Conservation (phyloP, 805 yeast genomes). For the Suhomyces prunicola region DNA sequence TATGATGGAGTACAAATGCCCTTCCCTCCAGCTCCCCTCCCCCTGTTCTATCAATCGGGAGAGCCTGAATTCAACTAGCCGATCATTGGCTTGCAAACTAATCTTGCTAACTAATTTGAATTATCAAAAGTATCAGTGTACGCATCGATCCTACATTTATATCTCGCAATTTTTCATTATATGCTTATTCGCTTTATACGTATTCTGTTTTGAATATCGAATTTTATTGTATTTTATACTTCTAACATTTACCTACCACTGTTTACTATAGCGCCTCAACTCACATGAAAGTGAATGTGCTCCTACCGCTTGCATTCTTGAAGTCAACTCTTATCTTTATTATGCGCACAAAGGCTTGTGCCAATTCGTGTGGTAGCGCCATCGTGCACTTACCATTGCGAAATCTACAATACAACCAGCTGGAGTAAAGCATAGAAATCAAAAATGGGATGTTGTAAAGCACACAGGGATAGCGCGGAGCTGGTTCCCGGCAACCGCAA, state of each 20-base stretch:
- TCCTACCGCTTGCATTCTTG: too few species aligned
- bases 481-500: background rate
- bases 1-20: constrained; percentile 16
- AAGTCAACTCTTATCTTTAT: background rate
- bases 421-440: background rate
- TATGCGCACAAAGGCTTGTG: background rate
- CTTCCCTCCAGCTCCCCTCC: constrained; percentile 15
- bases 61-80: background rate
- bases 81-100: background rate
- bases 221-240: background rate
- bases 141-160: background rate
- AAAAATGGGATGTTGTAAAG: background rate
- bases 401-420: background rate
- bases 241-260: too few species aligned
- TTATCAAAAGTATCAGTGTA: background rate
- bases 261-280: too few species aligned
- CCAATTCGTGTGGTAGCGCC: background rate
- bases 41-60: constrained; percentile 10
- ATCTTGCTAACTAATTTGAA: background rate
- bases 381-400: background rate
- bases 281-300: too few species aligned
- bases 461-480: background rate
- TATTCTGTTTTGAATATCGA: too few species aligned
- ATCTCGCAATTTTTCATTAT: background rate
- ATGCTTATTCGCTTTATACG: background rate